A percentile compares a stretch with the other conserved stretches of the same genome.
phyloP scores from a whole-genome alignment of 768 basidiomycete genomes.

The Suillus plorans region DNA sequence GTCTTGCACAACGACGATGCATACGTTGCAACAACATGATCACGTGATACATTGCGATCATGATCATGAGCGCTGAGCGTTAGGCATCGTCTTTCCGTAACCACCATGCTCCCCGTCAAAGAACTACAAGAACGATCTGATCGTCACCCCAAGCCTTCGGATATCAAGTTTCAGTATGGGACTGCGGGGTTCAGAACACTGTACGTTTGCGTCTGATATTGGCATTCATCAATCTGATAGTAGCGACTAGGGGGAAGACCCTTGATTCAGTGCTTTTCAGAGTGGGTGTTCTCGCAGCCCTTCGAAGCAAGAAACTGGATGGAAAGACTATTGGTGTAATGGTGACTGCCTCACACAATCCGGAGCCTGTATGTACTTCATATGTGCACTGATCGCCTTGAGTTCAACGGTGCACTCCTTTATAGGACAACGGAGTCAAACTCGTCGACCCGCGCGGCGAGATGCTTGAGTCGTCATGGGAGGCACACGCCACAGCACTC shows the following conservation, averaged over 20 bases:
- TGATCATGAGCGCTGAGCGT: neutral
- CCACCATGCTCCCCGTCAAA: slow-evolving; percentile 40
- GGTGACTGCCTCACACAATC: slow-evolving; percentile 99
- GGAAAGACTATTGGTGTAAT: slow-evolving; percentile 95
- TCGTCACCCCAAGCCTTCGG: slow-evolving; percentile 69
- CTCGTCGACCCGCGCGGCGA: slow-evolving; percentile 96
- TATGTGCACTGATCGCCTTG: neutral
- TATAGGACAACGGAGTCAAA: slow-evolving; percentile 97
- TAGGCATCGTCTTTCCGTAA: neutral
- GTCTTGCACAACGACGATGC: neutral
- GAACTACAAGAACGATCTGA: slow-evolving; percentile 51
- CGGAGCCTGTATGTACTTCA: slow-evolving; percentile 71
- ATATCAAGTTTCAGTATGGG: slow-evolving; percentile 80
- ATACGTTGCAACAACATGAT: neutral
- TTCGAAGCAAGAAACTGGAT: slow-evolving; percentile 89
- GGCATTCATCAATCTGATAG: slow-evolving; percentile 10
- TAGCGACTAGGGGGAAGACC: slow-evolving; percentile 50
- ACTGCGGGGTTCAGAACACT: slow-evolving; percentile 92
- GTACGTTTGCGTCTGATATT: slow-evolving; percentile 47
- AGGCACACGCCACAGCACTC: slow-evolving; percentile 78
- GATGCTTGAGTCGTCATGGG: slow-evolving; percentile 96
- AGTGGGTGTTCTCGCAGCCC: slow-evolving; percentile 84
- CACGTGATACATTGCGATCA: slow-evolving; percentile 29
- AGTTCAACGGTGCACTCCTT: slow-evolving; percentile 7
- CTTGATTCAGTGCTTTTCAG: slow-evolving; percentile 94